phyloP scores from a whole-genome alignment of 2,329 filamentous ascomycete species.

The Ophiocordyceps sinensis region DNA sequence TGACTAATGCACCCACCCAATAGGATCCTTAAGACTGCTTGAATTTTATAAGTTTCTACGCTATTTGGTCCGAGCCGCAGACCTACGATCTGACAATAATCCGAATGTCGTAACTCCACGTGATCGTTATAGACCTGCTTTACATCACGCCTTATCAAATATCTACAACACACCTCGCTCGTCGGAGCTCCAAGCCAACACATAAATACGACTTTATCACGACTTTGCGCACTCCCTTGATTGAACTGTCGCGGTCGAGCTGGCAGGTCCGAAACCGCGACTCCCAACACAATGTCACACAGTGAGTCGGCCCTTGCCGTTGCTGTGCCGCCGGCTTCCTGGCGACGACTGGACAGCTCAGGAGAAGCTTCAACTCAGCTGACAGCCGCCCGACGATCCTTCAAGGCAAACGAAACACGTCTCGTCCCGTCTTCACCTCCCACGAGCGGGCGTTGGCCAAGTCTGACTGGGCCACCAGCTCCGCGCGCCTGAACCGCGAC shows the following conservation, averaged over 20 bases:
- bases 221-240: not conserved
- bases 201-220: not conserved
- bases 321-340: not conserved
- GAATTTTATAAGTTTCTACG: too few species aligned
- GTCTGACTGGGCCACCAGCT: conserved; percentile 65
- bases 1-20: too few species aligned
- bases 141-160: too few species aligned
- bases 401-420: conserved; percentile 73
- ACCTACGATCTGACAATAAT: too few species aligned
- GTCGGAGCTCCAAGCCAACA: too few species aligned
- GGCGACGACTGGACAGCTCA: too few species aligned
- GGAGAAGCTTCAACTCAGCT: too few species aligned
- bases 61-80: too few species aligned
- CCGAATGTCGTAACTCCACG: too few species aligned
- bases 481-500: conserved; percentile 75
- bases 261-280: not conserved
- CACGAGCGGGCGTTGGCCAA: conserved; percentile 78
- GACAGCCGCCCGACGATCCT: not conserved
- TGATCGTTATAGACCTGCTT: too few species aligned
- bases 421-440: conserved; percentile 82
- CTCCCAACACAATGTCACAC: conserved; percentile 28
- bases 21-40: too few species aligned
- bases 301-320: conserved; percentile 23
- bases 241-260: not conserved
- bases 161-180: too few species aligned